Evolutionary conservation across 805 yeast species (phyloP), one percentile per base, ranked within the genome.

Genomic region (Saccharomycopsis lassenensis): DNA sequence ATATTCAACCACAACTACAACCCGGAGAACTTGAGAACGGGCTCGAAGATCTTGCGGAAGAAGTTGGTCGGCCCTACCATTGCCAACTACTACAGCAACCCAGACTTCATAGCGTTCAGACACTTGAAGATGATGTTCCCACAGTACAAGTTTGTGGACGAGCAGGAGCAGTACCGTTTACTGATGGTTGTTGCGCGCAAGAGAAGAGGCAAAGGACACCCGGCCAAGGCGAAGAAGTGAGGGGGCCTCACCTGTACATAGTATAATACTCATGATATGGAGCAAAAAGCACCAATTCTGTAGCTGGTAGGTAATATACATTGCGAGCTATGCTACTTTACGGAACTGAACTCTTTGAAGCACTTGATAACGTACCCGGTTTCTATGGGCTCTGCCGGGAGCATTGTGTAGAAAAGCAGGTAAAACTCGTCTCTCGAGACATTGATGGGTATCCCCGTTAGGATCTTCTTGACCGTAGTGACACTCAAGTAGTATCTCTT

Each of bases 131-230:
- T 61, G 24, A 59, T 75, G 57, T 75, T 48, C 46, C 71, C 72
- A 3, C 58, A 56, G 24, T 53, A 61, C 41, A 61, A 63, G 35
- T 68, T 82, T 46, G 65, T 68, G 4, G 79, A 80, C 47, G 80
- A 78, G 37, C 73, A 71, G 42, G 93, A 82, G 54, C 71, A 67
- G 29, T 75, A 77, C 57, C 68, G 94, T 57, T 51, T 78, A 43
- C 68, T 63, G 41, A 74, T 74, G 72, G 75, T 74, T 16, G 73
- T 61, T 40, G 63, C 63, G 32, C 68, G 83, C 58, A 81, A 76
- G 65, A 77, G 80, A 69, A 80, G 91, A 72, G 87, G 84, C 58
- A 82, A 82, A 59, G 87, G 89, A 57, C 85, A 91, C 8, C 93
- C 91, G 49, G 72, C 77, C 65, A 82, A 82, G 66, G 72, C 69